Percentiles rank a stretch among this genome's conserved stretches.
Conservation (phyloP, 306 rosid species). For the Pueraria montana region DNA sequence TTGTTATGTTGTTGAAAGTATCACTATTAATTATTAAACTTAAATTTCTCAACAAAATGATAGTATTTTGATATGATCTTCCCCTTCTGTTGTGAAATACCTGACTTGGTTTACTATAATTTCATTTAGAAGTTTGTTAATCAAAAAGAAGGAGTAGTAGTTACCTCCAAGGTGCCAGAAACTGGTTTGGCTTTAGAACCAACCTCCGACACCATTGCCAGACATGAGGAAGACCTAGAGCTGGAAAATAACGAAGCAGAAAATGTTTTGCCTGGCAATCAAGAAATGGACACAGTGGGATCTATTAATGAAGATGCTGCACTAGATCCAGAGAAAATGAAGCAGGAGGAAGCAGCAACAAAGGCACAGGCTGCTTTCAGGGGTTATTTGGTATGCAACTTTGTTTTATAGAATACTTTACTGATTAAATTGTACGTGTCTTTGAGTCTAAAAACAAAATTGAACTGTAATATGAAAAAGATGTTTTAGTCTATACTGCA, state of each 20-base stretch:
- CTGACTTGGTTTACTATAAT: slow-evolving; percentile 42
- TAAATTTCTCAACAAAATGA: background rate
- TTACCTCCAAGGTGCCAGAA: slow-evolving; percentile 68
- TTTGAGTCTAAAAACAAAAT: background rate
- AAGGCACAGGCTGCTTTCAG: slow-evolving; percentile 96
- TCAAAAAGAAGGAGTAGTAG: slow-evolving; percentile 71
- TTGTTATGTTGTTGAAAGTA: slow-evolving; percentile 22
- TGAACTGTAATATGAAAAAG: slow-evolving; percentile 27
- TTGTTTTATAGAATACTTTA: slow-evolving; percentile 2
- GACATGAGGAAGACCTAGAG: slow-evolving; percentile 60
- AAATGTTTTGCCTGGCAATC: slow-evolving; percentile 59
- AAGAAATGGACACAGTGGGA: slow-evolving; percentile 63
- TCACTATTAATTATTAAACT: background rate
- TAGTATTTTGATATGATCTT: slow-evolving; percentile 25
- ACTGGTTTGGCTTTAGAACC: slow-evolving; percentile 65
- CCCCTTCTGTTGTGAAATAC: slow-evolving; percentile 29
- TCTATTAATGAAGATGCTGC: slow-evolving; percentile 62
- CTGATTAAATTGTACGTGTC: slow-evolving; percentile 14
- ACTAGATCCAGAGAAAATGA: slow-evolving; percentile 71
- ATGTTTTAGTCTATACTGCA: background rate
- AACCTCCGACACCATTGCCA: slow-evolving; percentile 44
- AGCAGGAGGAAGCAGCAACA: slow-evolving; percentile 89
- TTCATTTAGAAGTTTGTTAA: slow-evolving; percentile 67
- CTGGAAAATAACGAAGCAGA: slow-evolving; percentile 66
- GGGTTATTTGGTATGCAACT: slow-evolving; percentile 88